Conservation (phyloP, 129 eudicot species). For the Kitagawia praeruptora region DNA sequence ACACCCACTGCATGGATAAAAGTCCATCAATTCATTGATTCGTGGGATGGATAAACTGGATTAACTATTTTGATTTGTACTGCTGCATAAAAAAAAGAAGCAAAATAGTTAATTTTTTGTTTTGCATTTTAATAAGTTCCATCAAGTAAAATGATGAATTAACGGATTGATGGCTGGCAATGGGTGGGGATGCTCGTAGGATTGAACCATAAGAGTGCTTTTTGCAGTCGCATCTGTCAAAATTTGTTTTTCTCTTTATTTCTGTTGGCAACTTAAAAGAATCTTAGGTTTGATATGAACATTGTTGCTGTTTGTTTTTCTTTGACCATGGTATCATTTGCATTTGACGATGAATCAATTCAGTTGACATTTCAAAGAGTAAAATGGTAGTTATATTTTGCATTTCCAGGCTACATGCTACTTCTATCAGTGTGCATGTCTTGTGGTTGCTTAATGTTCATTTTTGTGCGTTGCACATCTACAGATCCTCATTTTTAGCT, state of each 20-base stretch:
- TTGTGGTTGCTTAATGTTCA: background rate
- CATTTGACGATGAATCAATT: background rate
- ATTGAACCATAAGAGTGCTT: background rate
- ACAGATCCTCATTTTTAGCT: background rate
- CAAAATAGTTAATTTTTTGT: no score
- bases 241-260: background rate
- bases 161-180: no score
- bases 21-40: no score
- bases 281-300: background rate
- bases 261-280: background rate
- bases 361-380: background rate
- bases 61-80: no score
- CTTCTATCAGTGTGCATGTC: background rate
- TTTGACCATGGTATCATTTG: background rate
- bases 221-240: background rate
- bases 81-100: no score
- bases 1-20: no score
- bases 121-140: no score
- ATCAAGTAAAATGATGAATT: no score
- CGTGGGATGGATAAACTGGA: no score
- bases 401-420: background rate
- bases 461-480: background rate
- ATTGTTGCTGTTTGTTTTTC: background rate
- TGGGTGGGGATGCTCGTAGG: background rate
- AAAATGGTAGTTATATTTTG: background rate